Percentiles rank a stretch among this genome's conserved stretches.
phyloP scores from a whole-genome alignment of 805 yeast genomes.

The Pichia scutulata region DNA sequence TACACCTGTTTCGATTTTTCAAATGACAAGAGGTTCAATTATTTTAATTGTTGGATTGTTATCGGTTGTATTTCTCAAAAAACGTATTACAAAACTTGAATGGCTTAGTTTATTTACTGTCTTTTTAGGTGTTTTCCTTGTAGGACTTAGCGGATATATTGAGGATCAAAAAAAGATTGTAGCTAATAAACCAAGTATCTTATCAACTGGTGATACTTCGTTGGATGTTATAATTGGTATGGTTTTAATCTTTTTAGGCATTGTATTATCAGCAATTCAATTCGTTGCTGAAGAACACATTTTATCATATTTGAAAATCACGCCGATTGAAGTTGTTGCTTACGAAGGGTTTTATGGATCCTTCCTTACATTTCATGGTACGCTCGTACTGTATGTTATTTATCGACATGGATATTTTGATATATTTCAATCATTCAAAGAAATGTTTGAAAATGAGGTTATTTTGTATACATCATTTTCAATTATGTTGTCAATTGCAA shows the following conservation, averaged over 20 bases:
- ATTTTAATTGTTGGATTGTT: slow-evolving; percentile 70
- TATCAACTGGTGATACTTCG: slow-evolving; percentile 4
- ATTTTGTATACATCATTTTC: slow-evolving; percentile 49
- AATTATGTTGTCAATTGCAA: slow-evolving; percentile 65
- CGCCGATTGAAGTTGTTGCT: slow-evolving; percentile 61
- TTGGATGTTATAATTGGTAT: slow-evolving; percentile 46
- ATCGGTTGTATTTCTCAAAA: slow-evolving; percentile 54
- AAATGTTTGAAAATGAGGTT: slow-evolving; percentile 36
- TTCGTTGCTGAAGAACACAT: slow-evolving; percentile 74
- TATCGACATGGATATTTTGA: slow-evolving; percentile 51
- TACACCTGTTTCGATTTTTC: slow-evolving; percentile 74
- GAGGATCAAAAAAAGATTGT: slow-evolving; percentile 3
- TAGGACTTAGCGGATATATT: slow-evolving; percentile 60
- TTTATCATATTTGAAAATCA: slow-evolving; percentile 42
- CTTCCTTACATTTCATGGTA: slow-evolving; percentile 33
- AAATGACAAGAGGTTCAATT: slow-evolving; percentile 77
- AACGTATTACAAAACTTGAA: slow-evolving; percentile 49
- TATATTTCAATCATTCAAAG: slow-evolving; percentile 39
- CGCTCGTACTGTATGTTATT: slow-evolving; percentile 37
- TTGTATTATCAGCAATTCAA: slow-evolving; percentile 64
- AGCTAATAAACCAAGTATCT: background rate
- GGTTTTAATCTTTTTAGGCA: slow-evolving; percentile 49
- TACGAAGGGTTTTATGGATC: slow-evolving; percentile 68
- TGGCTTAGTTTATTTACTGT: slow-evolving; percentile 65
- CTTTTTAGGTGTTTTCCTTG: slow-evolving; percentile 59